Percentiles rank a stretch among this genome's conserved stretches.
These are phyloP conservation scores for Buddleja alternifolia DNA, from an alignment of 257 asterid genomes.

Conservation along the genomic window DNA sequence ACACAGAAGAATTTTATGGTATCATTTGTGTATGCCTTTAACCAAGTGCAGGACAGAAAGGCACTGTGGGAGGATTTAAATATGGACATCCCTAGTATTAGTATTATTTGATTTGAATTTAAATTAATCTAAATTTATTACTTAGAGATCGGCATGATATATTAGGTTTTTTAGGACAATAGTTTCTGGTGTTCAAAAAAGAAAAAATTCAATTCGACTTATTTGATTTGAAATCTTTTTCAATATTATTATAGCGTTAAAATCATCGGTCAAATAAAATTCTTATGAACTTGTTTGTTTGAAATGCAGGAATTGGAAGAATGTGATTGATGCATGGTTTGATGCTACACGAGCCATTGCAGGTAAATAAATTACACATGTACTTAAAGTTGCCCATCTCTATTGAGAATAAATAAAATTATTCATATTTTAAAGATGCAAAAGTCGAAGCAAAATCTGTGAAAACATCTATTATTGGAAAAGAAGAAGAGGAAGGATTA, in stretches of 20 bases:
- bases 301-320: constrained; percentile 77
- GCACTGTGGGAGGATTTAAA: too few species aligned
- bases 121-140: too few species aligned
- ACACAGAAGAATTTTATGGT: too few species aligned
- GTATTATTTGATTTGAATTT: too few species aligned
- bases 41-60: too few species aligned
- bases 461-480: constrained; percentile 59
- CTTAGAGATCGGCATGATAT: background rate
- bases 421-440: constrained; percentile 30
- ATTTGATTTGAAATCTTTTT: background rate
- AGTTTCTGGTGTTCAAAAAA: background rate
- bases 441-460: constrained; percentile 68
- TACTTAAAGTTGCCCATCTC: background rate
- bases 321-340: constrained; percentile 76
- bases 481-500: constrained; percentile 83
- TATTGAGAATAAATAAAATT: constrained; percentile 16
- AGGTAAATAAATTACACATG: constrained; percentile 38
- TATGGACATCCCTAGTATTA: too few species aligned
- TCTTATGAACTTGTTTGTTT: constrained; percentile 20
- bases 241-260: background rate
- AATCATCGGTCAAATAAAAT: background rate
- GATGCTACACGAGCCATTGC: constrained; percentile 54
- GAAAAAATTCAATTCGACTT: background rate
- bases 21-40: too few species aligned
- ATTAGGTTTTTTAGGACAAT: too few species aligned